phyloP scores from a whole-genome alignment of 139 green algal genomes.

The Coccomyxa sp. region DNA sequence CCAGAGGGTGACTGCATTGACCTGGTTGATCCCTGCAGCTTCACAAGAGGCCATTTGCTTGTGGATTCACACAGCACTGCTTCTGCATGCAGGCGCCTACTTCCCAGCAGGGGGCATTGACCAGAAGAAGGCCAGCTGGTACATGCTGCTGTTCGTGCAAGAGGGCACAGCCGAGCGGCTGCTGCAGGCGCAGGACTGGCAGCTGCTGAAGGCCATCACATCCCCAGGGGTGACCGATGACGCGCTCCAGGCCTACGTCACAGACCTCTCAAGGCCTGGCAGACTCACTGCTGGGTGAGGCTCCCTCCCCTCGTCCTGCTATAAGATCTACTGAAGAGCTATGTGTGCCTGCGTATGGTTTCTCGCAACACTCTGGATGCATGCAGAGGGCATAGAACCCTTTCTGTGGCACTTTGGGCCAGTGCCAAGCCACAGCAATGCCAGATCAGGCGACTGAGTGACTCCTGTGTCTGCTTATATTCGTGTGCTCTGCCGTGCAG shows the following conservation, averaged over 20 bases:
- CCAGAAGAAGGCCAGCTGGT: constrained; percentile 10
- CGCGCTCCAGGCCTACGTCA: constrained; percentile 4
- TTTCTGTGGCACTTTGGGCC: background rate
- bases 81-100: constrained; percentile 1
- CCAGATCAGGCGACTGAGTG: too few relatives aligned
- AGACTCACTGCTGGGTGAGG: constrained; percentile 12
- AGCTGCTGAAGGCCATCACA: background rate
- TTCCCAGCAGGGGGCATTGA: background rate
- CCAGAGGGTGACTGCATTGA: too few relatives aligned
- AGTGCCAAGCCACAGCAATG: too few relatives aligned
- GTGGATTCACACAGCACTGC: background rate
- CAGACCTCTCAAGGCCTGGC: constrained; percentile 13
- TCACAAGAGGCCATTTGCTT: too few relatives aligned
- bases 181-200: constrained; percentile 6
- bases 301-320: too few relatives aligned
- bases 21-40: too few relatives aligned
- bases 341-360: background rate
- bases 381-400: background rate
- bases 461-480: too few relatives aligned
- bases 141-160: constrained; percentile 20
- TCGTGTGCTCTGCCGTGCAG: too few relatives aligned
- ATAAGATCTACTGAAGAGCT: too few relatives aligned
- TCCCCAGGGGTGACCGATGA: background rate
- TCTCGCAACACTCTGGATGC: background rate
- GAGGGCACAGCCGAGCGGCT: constrained; percentile 3